A percentile compares a stretch with the other conserved stretches of the same genome.
Conservation (phyloP, 2,329 filamentous ascomycete species). For the Botryosphaeria dothidea region DNA sequence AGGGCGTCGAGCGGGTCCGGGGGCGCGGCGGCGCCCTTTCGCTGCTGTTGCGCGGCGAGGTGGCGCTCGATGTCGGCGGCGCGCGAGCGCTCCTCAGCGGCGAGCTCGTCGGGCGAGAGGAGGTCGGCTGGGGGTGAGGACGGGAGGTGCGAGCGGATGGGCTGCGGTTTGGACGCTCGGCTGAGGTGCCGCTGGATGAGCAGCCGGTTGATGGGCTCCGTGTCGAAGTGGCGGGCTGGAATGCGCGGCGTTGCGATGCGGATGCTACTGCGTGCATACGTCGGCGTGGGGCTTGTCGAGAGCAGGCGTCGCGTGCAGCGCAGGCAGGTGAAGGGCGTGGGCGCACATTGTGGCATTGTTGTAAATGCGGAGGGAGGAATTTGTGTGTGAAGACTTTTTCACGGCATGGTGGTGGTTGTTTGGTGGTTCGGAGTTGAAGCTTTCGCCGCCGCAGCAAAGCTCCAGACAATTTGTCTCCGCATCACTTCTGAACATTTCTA, state of each 20-base stretch:
- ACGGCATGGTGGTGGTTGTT: slow-evolving; percentile 18
- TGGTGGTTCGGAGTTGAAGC: slow-evolving; percentile 19
- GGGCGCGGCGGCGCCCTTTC: not conserved
- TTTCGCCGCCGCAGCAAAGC: slow-evolving; percentile 19
- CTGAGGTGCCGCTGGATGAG: not conserved
- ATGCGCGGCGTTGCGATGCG: not conserved
- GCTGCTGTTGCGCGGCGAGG: not conserved
- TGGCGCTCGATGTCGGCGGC: not conserved
- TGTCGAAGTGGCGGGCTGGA: not conserved
- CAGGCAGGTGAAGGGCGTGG: slow-evolving; percentile 26
- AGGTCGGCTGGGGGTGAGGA: not conserved
- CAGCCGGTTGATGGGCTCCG: not conserved
- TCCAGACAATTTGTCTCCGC: slow-evolving; percentile 1
- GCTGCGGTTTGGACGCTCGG: not conserved
- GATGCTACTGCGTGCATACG: not conserved
- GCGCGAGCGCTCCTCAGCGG: not conserved
- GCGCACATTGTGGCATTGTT: slow-evolving; percentile 23
- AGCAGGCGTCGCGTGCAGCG: slow-evolving; percentile 21
- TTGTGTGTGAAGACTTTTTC: not conserved
- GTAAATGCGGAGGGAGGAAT: not conserved
- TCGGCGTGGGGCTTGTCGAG: not conserved
- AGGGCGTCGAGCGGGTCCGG: not conserved
- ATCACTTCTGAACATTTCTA: slow-evolving; percentile 31
- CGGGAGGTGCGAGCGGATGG: not conserved
- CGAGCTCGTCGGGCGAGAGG: not conserved